Conservation (phyloP, 2,329 filamentous ascomycete genomes). For the Aspergillus aculeatinus region DNA sequence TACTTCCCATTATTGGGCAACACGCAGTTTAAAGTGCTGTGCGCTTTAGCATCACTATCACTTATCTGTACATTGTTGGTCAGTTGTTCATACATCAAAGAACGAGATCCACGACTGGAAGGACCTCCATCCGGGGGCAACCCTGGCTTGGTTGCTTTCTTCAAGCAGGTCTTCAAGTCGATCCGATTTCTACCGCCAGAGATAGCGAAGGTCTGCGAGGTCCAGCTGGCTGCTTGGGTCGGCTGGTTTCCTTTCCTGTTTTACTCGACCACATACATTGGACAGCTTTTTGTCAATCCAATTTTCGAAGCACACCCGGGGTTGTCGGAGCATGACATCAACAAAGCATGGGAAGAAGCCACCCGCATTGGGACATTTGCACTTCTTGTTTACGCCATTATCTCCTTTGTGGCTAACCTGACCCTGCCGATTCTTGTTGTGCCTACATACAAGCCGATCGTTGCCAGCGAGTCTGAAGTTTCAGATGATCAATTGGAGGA, state of each 20-base stretch:
- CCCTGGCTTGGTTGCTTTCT: slow-evolving; percentile 73
- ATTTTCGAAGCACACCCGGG: slow-evolving; percentile 74
- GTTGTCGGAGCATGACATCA: slow-evolving; percentile 72
- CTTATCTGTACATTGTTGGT: slow-evolving; percentile 68
- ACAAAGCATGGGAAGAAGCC: slow-evolving; percentile 76
- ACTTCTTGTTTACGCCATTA: slow-evolving; percentile 81
- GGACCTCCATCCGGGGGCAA: slow-evolving; percentile 60
- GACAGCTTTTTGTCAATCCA: slow-evolving; percentile 86
- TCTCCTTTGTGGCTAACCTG: slow-evolving; percentile 78
- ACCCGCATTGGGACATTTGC: slow-evolving; percentile 88
- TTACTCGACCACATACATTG: slow-evolving; percentile 92
- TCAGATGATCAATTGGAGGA: slow-evolving; percentile 17
- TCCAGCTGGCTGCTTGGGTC: slow-evolving; percentile 86
- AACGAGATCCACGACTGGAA: slow-evolving; percentile 77
- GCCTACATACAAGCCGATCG: slow-evolving; percentile 62
- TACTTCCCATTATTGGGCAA: slow-evolving; percentile 77
- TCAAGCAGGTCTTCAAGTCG: slow-evolving; percentile 72
- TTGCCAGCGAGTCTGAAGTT: slow-evolving; percentile 8
- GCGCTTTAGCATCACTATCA: slow-evolving; percentile 75
- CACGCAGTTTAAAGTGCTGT: slow-evolving; percentile 91
- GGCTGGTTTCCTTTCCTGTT: slow-evolving; percentile 96
- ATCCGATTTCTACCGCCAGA: slow-evolving; percentile 78
- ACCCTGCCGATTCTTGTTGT: slow-evolving; percentile 82
- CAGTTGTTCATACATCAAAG: slow-evolving; percentile 68
- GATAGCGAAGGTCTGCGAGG: slow-evolving; percentile 75